phyloP scores from a whole-genome alignment of 176 grass and related monocot species.

The Leersia perrieri region DNA sequence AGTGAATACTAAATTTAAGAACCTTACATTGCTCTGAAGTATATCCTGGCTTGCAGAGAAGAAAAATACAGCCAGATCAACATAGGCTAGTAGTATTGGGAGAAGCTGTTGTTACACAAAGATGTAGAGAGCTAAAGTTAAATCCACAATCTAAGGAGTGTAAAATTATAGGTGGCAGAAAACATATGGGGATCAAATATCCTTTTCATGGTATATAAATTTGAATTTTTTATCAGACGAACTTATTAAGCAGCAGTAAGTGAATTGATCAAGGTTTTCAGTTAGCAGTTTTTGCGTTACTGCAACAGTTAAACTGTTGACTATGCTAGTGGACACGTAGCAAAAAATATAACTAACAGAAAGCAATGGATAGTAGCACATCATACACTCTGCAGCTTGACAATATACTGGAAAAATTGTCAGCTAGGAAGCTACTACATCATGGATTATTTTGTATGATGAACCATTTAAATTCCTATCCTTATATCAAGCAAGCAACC shows the following conservation, averaged over 20 bases:
- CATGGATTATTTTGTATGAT: background rate
- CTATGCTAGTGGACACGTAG: no score
- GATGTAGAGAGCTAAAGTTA: conserved; percentile 5
- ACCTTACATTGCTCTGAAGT: conserved; percentile 71
- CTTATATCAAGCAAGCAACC: conserved; percentile 12
- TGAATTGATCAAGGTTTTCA: background rate
- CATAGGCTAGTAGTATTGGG: conserved; percentile 68
- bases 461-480: conserved; percentile 1
- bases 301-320: background rate
- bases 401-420: background rate
- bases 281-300: background rate
- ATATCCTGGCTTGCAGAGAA: conserved; percentile 77
- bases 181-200: background rate
- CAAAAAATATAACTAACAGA: no score
- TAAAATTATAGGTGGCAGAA: conserved; percentile 1
- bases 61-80: conserved; percentile 72
- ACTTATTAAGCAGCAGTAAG: background rate
- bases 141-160: background rate
- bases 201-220: background rate
- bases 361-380: background rate
- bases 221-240: background rate
- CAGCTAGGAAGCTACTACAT: background rate
- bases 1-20: background rate
- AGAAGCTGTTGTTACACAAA: conserved; percentile 55
- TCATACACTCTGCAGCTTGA: background rate